Base-by-base conservation (phyloP, 345 rosid genomes). In the Bruguiera gymnorhiza region DNA sequence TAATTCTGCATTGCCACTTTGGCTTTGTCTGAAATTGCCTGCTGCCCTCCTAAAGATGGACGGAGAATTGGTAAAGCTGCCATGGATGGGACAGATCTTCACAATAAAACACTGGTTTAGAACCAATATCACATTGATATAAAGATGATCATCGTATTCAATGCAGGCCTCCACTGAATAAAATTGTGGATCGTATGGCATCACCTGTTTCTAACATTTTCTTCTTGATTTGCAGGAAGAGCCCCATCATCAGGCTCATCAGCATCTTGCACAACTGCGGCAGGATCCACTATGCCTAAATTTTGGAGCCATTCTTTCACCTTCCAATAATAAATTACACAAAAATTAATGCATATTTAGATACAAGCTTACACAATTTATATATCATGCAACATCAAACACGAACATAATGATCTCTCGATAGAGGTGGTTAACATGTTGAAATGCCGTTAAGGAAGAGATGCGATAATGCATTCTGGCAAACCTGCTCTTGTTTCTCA, bases 231-330 rank as follows among this genome's bases (percentile, higher is more conserved):
- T 26, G 84, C 65, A 73, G 96, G 95, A 43, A 89, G 67, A 34
- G 96, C 89, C 70, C 96, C 96, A 15, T 94, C 98, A 60, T 91
- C 97, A 0, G 97, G 96, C 74, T 94, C 98, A 43, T 91, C 97
- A 32, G 73, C 93, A 76, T 94, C 98, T 75, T 89, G 93, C 48
- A 91, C 85, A 9, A 88, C 87, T 27, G 89, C 79, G 24, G 76
- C 78, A 16, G 83, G 90, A 73, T 91, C 98, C 55, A 83, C 84
- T 54, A 94, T 83, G 81, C 97, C 98, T 69, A 94, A 73, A 76
- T 84, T 87, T n/a, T 87, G 88, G 6, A 94, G 83, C 96, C 98
- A 94, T 63, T 94, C 98, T 85, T 81, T 91, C 77, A 86, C 97
- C 96, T 94, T 34, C 34, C 65, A 64, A 29, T 43, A 26, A 63